Percentiles rank a stretch among this genome's conserved stretches.
phyloP scores from a whole-genome alignment of 2,329 filamentous ascomycete genomes.

The Iodosphaeria phyllophila region DNA sequence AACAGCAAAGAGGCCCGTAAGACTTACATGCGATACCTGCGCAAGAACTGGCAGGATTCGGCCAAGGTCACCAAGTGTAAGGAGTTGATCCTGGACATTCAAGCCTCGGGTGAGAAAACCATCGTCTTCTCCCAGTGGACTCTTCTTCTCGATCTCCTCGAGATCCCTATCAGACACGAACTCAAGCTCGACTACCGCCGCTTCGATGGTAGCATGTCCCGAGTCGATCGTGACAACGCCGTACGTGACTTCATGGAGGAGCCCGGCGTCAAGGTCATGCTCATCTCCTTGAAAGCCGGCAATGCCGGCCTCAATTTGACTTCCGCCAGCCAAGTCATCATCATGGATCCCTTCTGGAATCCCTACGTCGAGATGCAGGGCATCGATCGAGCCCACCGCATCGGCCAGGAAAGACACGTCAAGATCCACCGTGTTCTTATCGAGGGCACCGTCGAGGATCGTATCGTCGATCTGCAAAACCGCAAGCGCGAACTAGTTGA shows the following conservation, averaged over 20 bases:
- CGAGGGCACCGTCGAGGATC: slow-evolving; percentile 66
- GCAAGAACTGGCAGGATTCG: slow-evolving; percentile 52
- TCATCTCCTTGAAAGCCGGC: slow-evolving; percentile 63
- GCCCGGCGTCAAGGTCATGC: slow-evolving; percentile 44
- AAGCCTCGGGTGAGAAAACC: slow-evolving; percentile 45
- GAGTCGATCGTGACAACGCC: slow-evolving; percentile 44
- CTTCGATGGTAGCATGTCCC: slow-evolving; percentile 61
- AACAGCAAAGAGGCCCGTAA: slow-evolving; percentile 45
- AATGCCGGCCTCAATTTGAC: slow-evolving; percentile 78
- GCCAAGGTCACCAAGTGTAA: slow-evolving; percentile 56
- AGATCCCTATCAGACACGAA: slow-evolving; percentile 44
- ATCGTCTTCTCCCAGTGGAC: slow-evolving; percentile 75
- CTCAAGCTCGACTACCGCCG: slow-evolving; percentile 39
- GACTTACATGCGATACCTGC: slow-evolving; percentile 50
- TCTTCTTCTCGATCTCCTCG: slow-evolving; percentile 56
- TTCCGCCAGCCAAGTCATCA: slow-evolving; percentile 67
- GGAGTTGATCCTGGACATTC: slow-evolving; percentile 36
- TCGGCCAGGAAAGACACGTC: slow-evolving; percentile 60
- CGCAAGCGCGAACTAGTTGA: slow-evolving; percentile 62
- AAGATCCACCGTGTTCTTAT: slow-evolving; percentile 67
- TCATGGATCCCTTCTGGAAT: slow-evolving; percentile 90
- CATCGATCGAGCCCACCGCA: slow-evolving; percentile 74
- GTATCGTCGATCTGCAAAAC: slow-evolving; percentile 63
- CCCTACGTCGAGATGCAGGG: slow-evolving; percentile 86
- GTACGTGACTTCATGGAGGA: slow-evolving; percentile 46